A percentile compares a stretch with the other conserved stretches of the same genome.
Evolutionary conservation across 495 filamentous ascomycete genomes (phyloP).

Genomic region (Arthonia radiata): DNA sequence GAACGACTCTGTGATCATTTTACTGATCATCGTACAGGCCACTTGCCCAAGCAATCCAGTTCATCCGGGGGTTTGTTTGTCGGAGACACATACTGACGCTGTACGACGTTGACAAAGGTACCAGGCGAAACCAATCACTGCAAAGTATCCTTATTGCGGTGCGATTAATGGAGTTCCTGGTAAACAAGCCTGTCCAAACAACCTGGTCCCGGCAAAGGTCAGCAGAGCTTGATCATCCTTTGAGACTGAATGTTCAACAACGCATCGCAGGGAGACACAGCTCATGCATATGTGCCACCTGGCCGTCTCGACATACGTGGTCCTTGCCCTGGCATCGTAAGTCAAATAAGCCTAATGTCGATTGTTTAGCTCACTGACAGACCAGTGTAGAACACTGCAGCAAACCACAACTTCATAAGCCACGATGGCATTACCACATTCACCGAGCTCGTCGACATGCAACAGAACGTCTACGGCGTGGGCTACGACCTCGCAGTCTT

Average conservation of each 20-base stretch:
- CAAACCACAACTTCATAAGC: too few species aligned
- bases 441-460: not conserved
- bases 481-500: not conserved
- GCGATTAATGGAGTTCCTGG: conserved; percentile 15
- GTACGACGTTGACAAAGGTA: too few species aligned
- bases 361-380: too few species aligned
- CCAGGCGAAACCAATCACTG: conserved; percentile 9
- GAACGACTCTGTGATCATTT: too few species aligned
- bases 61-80: conserved; percentile 13
- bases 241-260: too few species aligned
- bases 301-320: conserved; percentile 10
- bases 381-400: too few species aligned
- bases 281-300: conserved; percentile 10
- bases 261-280: conserved; percentile 14
- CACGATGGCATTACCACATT: not conserved
- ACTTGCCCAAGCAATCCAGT: conserved; percentile 17
- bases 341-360: too few species aligned
- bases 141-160: conserved; percentile 14
- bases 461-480: not conserved
- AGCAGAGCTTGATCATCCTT: too few species aligned
- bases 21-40: too few species aligned
- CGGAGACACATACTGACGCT: too few species aligned
- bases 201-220: conserved; percentile 12
- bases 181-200: too few species aligned
- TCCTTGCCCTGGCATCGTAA: conserved; percentile 12